Conservation (phyloP, 306 rosid genomes). For the Fragaria iinumae region DNA sequence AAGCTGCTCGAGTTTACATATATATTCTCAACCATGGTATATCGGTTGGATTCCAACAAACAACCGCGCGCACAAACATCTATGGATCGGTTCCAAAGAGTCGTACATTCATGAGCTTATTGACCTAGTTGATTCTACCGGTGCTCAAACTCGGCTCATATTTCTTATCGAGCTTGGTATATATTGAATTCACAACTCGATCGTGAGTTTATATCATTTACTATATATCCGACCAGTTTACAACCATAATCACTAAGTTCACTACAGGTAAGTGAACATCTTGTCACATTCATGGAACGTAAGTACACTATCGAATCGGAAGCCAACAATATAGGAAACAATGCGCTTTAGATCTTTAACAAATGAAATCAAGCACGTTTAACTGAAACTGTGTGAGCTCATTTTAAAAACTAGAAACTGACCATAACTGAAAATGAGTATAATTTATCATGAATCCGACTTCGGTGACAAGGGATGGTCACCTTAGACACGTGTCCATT, state of each 20-base stretch:
- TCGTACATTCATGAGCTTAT: too few relatives aligned
- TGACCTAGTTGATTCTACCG: too few relatives aligned
- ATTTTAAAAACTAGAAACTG: background rate
- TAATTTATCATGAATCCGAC: background rate
- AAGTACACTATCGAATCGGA: background rate
- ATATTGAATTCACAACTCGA: background rate
- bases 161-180: background rate
- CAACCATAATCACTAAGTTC: too few relatives aligned
- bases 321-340: background rate
- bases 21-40: too few relatives aligned
- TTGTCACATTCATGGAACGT: background rate
- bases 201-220: too few relatives aligned
- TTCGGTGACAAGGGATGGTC: too few relatives aligned
- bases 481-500: too few relatives aligned
- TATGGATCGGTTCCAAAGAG: too few relatives aligned
- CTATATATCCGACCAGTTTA: too few relatives aligned
- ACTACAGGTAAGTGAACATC: background rate
- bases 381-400: background rate
- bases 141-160: background rate
- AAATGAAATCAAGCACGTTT: slow-evolving; percentile 2
- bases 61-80: too few relatives aligned
- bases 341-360: background rate
- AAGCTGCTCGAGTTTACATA: too few relatives aligned
- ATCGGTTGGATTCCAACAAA: too few relatives aligned
- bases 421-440: background rate